Percentiles rank a stretch among this genome's conserved stretches.
phyloP scores from a whole-genome alignment of 345 rosid species.

The Eucalyptus regnans region DNA sequence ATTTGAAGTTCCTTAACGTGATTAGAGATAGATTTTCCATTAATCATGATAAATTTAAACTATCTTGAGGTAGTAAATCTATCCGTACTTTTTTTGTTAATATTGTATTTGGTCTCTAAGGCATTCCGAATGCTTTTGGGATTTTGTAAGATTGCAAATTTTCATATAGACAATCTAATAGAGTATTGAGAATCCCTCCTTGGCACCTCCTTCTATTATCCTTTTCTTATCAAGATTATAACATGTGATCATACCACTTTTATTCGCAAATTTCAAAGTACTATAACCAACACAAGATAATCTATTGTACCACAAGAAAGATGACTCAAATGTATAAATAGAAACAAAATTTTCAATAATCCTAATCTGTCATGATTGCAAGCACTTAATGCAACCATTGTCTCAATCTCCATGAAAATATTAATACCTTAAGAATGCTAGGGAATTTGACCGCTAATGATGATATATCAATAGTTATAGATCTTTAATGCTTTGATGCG shows the following conservation, averaged over 20 bases:
- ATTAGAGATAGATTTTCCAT: neutral
- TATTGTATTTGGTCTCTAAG: neutral
- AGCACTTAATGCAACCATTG: fast-evolving
- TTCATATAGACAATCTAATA: neutral
- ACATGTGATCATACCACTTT: neutral
- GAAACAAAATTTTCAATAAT: no score
- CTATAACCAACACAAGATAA: no score
- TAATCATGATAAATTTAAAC: fast-evolving
- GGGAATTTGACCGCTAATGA: neutral
- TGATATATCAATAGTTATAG: neutral
- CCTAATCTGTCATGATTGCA: fast-evolving
- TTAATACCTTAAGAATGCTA: no score
- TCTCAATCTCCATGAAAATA: neutral
- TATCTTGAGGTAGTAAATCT: neutral
- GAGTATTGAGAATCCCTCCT: neutral
- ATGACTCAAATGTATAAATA: no score
- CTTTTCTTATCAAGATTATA: no score
- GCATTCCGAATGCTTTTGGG: neutral
- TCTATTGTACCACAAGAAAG: no score
- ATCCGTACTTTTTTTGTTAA: fast-evolving
- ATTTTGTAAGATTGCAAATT: neutral
- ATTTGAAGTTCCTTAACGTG: neutral
- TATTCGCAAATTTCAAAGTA: neutral
- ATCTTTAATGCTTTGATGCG: neutral
- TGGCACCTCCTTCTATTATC: neutral